Percentiles rank a stretch among this genome's conserved stretches.
Conservation (phyloP, 2,329 filamentous ascomycete species). For the Clonostachys rhizophaga region DNA sequence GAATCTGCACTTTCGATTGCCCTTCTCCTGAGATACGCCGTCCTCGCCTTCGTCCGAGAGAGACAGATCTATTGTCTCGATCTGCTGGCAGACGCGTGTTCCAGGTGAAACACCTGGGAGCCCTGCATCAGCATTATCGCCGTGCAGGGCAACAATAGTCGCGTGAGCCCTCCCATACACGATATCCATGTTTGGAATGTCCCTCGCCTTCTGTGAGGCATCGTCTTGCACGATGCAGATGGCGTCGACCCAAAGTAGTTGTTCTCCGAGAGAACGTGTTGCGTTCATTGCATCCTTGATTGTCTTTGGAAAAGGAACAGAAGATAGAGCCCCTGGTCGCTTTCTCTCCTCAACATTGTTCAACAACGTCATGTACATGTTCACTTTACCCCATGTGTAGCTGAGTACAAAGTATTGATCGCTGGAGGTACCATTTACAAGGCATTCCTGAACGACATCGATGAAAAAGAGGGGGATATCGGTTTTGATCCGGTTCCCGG, state of each 20-base stretch:
- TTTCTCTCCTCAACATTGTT: neutral
- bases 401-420: neutral
- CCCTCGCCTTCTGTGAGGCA: conserved; percentile 1
- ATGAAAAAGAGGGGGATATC: neutral
- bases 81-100: neutral
- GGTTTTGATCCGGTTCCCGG: neutral
- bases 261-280: neutral
- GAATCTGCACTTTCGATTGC: neutral
- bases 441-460: neutral
- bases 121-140: neutral
- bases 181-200: conserved; percentile 6
- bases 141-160: conserved; percentile 1
- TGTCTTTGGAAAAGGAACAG: conserved; percentile 1
- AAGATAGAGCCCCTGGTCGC: neutral
- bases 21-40: neutral
- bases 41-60: neutral
- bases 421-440: neutral
- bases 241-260: conserved; percentile 6
- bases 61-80: neutral
- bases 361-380: neutral
- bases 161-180: conserved; percentile 4
- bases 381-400: neutral
- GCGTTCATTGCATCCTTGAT: conserved; percentile 2
- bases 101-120: neutral
- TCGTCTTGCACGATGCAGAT: conserved; percentile 7